phyloP scores from a whole-genome alignment of 163 green algal genomes.

The Chlamydomonas reinhardtii region DNA sequence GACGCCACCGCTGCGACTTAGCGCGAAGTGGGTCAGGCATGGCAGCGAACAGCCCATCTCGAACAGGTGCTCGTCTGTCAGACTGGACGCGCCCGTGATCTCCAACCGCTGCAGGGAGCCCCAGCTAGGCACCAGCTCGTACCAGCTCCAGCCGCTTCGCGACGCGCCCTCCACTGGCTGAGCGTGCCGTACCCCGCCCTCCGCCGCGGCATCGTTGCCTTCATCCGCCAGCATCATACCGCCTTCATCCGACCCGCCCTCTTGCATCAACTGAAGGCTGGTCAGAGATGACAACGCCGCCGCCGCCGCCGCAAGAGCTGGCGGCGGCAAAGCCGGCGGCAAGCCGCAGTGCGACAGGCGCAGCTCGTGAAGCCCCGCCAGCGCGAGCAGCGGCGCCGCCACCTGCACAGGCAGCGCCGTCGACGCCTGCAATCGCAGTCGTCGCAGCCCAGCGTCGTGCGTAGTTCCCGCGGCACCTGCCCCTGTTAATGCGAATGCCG shows the following conservation, averaged over 20 bases:
- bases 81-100: not conserved
- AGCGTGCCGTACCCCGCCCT: too few species aligned
- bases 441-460: not conserved
- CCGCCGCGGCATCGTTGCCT: not conserved
- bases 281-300: slow-evolving; percentile 9
- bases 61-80: slow-evolving; percentile 12
- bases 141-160: slow-evolving; percentile 6
- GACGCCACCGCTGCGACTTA: slow-evolving; percentile 2
- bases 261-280: not conserved
- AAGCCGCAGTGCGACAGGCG: slow-evolving; percentile 1
- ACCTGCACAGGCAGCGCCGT: slow-evolving; percentile 4
- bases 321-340: not conserved
- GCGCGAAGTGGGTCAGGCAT: not conserved
- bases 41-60: not conserved
- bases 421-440: slow-evolving; percentile 9
- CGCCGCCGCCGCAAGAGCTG: not conserved
- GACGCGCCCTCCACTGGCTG: too few species aligned
- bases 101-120: not conserved
- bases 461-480: too few species aligned
- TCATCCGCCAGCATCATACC: not conserved
- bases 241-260: not conserved
- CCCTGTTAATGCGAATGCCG: not conserved
- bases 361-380: not conserved
- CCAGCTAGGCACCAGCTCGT: slow-evolving; percentile 5
- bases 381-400: not conserved